Percentiles rank a stretch among this genome's conserved stretches.
Conservation (phyloP, 129 eudicot genomes). For the Tagetes erecta region DNA sequence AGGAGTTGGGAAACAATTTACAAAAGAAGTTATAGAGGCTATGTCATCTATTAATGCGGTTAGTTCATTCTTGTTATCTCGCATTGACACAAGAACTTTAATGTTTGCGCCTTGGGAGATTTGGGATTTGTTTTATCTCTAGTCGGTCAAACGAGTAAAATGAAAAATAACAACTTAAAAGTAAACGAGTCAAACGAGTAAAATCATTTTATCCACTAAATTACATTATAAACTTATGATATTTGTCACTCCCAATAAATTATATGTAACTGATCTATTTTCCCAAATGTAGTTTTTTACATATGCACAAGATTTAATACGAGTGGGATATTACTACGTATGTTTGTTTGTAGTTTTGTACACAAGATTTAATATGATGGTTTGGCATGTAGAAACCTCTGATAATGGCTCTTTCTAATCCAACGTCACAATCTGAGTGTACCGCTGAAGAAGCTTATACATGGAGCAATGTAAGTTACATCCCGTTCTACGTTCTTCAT, state of each 20-base stretch:
- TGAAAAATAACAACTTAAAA: background rate
- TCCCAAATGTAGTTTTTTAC: background rate
- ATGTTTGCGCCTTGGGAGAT: background rate
- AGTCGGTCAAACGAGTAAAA: background rate
- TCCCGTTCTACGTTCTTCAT: background rate
- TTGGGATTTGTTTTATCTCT: background rate
- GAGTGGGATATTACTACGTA: too few species aligned
- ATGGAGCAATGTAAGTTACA: slow-evolving; percentile 80
- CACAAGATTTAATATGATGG: background rate
- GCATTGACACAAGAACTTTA: background rate
- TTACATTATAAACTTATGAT: too few species aligned
- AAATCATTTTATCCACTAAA: background rate
- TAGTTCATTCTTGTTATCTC: slow-evolving; percentile 33
- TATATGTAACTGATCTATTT: background rate
- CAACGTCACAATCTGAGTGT: slow-evolving; percentile 97
- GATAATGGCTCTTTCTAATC: slow-evolving; percentile 94
- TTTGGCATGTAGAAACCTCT: slow-evolving; percentile 78
- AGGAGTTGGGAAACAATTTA: slow-evolving; percentile 84
- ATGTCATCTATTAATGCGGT: slow-evolving; percentile 89
- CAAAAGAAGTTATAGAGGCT: slow-evolving; percentile 87
- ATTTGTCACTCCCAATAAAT: too few species aligned
- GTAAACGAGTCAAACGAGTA: too few species aligned
- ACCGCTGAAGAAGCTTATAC: slow-evolving; percentile 99
- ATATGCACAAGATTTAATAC: background rate
- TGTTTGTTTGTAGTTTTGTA: background rate